Percentiles rank a stretch among this genome's conserved stretches.
Conservation (phyloP, 2,329 filamentous ascomycete genomes). For the Aspergillus sp. region DNA sequence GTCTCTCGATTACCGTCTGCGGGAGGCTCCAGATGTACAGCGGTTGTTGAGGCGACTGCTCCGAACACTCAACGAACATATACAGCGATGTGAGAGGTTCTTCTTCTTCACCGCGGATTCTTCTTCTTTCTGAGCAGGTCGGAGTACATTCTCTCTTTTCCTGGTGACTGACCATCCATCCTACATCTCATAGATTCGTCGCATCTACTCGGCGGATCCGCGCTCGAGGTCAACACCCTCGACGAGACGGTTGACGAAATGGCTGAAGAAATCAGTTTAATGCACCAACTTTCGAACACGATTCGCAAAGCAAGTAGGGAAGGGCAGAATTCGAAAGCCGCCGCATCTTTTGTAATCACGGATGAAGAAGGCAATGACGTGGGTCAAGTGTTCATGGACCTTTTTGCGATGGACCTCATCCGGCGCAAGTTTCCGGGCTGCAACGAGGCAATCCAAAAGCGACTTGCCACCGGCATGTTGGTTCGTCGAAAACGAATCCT, state of each 20-base stretch:
- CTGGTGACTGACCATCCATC: background rate
- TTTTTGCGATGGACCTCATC: constrained; percentile 5
- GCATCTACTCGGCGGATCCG: background rate
- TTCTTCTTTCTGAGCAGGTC: no score
- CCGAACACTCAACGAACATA: constrained; percentile 2
- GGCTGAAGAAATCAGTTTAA: constrained; percentile 4
- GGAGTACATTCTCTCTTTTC: no score
- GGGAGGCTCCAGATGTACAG: constrained; percentile 7
- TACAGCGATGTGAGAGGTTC: constrained; percentile 7
- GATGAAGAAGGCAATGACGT: constrained; percentile 6
- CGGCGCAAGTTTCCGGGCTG: constrained; percentile 2
- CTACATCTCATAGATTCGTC: background rate
- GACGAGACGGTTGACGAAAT: background rate
- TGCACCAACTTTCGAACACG: constrained; percentile 9
- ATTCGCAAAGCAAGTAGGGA: constrained; percentile 9
- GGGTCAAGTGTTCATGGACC: background rate
- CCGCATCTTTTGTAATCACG: background rate
- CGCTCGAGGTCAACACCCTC: background rate
- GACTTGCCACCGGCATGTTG: constrained; percentile 7
- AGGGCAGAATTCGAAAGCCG: constrained; percentile 3
- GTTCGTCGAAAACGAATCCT: constrained; percentile 8
- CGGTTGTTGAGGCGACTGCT: constrained; percentile 4
- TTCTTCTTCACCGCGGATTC: background rate
- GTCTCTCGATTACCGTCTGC: constrained; percentile 8
- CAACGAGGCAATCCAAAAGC: background rate